Conservation (phyloP, 305 asterid species). For the Ilex paraguariensis region DNA sequence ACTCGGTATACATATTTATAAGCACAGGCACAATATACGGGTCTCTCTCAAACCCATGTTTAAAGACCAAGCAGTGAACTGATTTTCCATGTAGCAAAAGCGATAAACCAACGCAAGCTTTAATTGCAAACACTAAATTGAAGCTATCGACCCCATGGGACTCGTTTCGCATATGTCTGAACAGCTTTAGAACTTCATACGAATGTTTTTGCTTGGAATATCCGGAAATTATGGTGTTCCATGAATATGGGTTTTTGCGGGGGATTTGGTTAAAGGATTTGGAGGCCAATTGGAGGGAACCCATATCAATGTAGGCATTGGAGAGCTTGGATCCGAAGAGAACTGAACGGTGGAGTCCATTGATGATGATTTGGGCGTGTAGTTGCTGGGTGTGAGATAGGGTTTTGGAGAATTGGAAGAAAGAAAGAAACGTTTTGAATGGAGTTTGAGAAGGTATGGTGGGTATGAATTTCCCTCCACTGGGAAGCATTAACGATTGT, state of each 20-base stretch:
- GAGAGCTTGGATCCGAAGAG: constrained; percentile 1
- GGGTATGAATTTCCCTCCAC: not conserved
- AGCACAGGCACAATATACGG: not conserved
- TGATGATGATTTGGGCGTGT: not conserved
- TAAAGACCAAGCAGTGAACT: not conserved
- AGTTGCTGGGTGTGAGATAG: not conserved
- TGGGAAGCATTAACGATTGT: not conserved
- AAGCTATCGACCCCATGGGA: not conserved
- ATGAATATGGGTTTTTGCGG: not conserved
- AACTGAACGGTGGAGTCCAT: not conserved
- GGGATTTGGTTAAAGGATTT: not conserved
- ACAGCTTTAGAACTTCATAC: not conserved
- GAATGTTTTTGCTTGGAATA: not conserved
- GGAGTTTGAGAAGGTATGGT: not conserved
- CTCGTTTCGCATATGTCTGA: not conserved
- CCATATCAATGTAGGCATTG: not conserved
- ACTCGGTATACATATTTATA: not conserved
- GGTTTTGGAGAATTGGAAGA: not conserved
- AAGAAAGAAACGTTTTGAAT: not conserved
- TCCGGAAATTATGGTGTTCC: constrained; percentile 1
- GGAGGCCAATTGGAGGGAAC: not conserved
- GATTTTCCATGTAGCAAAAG: not conserved
- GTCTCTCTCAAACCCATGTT: not conserved
- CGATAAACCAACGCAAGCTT: not conserved
- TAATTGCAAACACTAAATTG: not conserved